Base-by-base conservation (phyloP, 192 early-diverging fungal species). In the Coemansia furcata region DNA sequence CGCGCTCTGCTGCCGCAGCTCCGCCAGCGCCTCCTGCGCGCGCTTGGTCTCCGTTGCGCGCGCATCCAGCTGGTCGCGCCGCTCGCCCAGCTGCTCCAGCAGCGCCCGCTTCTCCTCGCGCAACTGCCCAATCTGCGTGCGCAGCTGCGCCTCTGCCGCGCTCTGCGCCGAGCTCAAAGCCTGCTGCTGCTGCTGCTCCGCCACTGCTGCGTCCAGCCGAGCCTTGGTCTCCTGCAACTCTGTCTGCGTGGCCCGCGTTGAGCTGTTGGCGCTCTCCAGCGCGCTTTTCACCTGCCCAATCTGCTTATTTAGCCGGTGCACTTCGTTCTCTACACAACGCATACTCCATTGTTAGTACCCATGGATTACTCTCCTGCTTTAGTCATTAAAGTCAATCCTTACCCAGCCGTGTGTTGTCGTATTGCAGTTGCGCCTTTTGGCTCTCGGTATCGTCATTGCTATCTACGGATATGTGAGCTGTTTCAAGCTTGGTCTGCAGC, bases 321-420 rank as follows among this genome's bases (percentile, higher is more conserved):
- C 68, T 42, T 80, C 78, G 21, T 69, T 73, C 59, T 80, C 78
- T 74, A 77, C 37, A 46, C 6, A 61, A 26, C 23, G 17, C 1
- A 60, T 26, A 17, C 46, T 2, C 1, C 2, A 46, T 9, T 7
- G 1, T 36, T 60, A 43, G n/a, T n/a, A 17, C 47, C 19, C n/a
- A 52, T 42, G 40, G 40, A 42, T 42, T 42, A 23, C 23, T 26
- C 23, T 26, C 23, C 23, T 26, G 23, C 23, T 26, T 26, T 26
- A 26, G 23, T 26, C 23, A 26, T 26, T 26, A 26, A 26, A 26
- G 46, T 6, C 15, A 17, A n/a, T 65, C 17, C 79, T 69, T 81
- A 81, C 79, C 79, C 37, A 81, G 62, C 39, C 79, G 73, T 30
- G 79, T 62, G 65, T 82, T 82, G 8, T 82, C 79, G 33, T 72